A percentile compares a stretch with the other conserved stretches of the same genome.
These are phyloP conservation scores for Stachybotrys elegans DNA, from an alignment of 2,329 filamentous ascomycete species.

Conservation along the genomic window DNA sequence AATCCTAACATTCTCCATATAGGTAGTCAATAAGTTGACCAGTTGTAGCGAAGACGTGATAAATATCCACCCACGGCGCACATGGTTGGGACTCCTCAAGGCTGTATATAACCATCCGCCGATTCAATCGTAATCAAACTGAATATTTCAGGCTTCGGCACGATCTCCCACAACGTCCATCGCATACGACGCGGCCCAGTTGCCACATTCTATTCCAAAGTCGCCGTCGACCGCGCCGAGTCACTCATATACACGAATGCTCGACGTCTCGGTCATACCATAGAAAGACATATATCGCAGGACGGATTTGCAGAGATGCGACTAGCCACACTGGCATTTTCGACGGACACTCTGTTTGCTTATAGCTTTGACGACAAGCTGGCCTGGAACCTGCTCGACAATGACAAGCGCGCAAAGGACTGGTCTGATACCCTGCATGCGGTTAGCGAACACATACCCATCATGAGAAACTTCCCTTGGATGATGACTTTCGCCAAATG, in stretches of 20 bases:
- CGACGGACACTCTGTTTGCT: background rate
- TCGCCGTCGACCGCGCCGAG: background rate
- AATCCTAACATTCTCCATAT: background rate
- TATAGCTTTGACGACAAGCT: background rate
- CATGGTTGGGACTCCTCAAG: background rate
- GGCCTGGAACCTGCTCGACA: background rate
- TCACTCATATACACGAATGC: background rate
- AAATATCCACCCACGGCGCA: background rate
- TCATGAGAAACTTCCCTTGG: background rate
- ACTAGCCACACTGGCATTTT: background rate
- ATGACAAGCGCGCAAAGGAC: background rate
- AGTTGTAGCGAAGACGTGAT: background rate
- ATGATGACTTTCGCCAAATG: background rate
- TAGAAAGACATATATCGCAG: background rate
- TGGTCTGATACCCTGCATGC: background rate
- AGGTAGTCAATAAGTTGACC: background rate
- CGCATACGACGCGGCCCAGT: background rate
- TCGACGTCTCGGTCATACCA: background rate
- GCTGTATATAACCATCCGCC: background rate
- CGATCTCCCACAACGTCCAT: background rate
- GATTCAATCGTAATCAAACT: background rate
- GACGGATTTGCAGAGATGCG: background rate
- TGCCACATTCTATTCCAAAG: background rate
- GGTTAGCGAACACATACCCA: background rate
- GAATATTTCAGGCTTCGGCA: background rate